phyloP scores from a whole-genome alignment of 305 asterid genomes.

The Stenogyne calaminthoides region DNA sequence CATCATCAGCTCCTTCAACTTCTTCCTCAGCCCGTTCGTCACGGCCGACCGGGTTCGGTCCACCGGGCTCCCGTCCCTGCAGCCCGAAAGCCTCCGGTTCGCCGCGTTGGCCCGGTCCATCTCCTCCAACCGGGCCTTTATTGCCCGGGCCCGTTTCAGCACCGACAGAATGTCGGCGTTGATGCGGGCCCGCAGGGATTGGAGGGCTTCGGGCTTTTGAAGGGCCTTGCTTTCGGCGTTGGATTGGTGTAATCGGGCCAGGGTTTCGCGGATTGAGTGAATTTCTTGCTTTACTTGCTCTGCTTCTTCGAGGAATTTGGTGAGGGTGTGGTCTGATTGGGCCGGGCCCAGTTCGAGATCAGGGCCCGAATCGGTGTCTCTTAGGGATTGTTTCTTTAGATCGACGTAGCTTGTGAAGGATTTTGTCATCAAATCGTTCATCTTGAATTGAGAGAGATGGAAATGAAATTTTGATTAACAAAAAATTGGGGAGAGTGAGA shows the following conservation, averaged over 20 bases:
- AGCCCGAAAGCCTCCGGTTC: slow-evolving; percentile 69
- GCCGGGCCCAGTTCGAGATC: slow-evolving; percentile 72
- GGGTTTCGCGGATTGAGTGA: slow-evolving; percentile 62
- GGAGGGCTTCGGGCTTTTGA: slow-evolving; percentile 75
- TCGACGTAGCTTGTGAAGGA: slow-evolving; percentile 89
- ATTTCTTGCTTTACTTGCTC: slow-evolving; percentile 67
- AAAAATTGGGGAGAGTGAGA: neutral
- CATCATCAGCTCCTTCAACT: slow-evolving; percentile 88
- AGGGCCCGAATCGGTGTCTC: slow-evolving; percentile 53
- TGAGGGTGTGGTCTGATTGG: slow-evolving; percentile 57
- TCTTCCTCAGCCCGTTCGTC: slow-evolving; percentile 87
- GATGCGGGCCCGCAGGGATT: slow-evolving; percentile 46
- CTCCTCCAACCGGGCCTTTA: slow-evolving; percentile 59
- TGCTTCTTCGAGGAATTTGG: slow-evolving; percentile 71
- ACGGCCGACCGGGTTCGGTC: slow-evolving; percentile 81
- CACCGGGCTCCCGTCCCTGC: slow-evolving; percentile 67
- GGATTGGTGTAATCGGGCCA: slow-evolving; percentile 50
- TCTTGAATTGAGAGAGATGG: slow-evolving; percentile 27
- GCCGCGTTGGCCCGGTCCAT: slow-evolving; percentile 73
- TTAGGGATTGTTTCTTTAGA: slow-evolving; percentile 80
- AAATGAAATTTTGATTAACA: neutral
- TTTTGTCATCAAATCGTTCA: slow-evolving; percentile 86
- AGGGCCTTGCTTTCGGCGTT: slow-evolving; percentile 57
- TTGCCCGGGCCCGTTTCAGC: slow-evolving; percentile 61
- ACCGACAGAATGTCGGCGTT: slow-evolving; percentile 58